Evolutionary conservation across 2,329 filamentous ascomycete species (phyloP), one percentile per base, ranked within the genome.

Genomic region (Cladophialophora chaetospira): DNA sequence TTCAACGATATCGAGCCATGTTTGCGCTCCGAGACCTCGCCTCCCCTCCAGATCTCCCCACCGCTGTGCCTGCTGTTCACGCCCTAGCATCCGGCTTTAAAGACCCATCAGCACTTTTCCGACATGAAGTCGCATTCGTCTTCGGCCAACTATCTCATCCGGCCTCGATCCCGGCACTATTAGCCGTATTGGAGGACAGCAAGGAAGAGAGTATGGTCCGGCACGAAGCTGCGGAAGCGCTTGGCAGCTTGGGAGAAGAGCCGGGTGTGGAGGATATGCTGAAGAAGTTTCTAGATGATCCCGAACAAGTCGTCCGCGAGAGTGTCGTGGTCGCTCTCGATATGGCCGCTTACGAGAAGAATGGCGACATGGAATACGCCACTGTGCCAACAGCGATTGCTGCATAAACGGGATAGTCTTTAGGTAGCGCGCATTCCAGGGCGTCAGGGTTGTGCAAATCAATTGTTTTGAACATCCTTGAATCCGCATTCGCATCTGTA

Each of bases 111-210:
- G 92, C 92, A 4, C 84, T 99, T 5, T 97, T 99, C 82, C 87
- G 94, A 65, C 94, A 99, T 76, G 94, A 99, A 72, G 91, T 99
- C 64, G 94, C 94, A 11, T 99, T 99, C 71, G 94, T 99, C 11
- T 99, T 99, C 66, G 94, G 94, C 53, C 94, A 99, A 73, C 81
- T 99, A 50, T 91, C 89, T 53, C 94, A 99, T 70, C 94, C 94
- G 1, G 93, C 93, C n/a, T 96, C 91, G 1, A 97, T 99, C 65
- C 92, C 94, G 3, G 90, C 90, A 58, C 82, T 99, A 57, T 88
- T 88, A 13, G 84, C 83, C 49, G 86, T 89, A 1, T 79, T 99
- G 57, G 88, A 88, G 67, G 82, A 99, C 71, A 77, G 83, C 46
- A 79, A 89, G 53, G 94, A 99, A 76, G 88, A 85, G 21, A 91